Percentiles rank a stretch among this genome's conserved stretches.
These are phyloP conservation scores for Trichoderma atroviride DNA, from an alignment of 2,329 filamentous ascomycete genomes.

Conservation along the genomic window DNA sequence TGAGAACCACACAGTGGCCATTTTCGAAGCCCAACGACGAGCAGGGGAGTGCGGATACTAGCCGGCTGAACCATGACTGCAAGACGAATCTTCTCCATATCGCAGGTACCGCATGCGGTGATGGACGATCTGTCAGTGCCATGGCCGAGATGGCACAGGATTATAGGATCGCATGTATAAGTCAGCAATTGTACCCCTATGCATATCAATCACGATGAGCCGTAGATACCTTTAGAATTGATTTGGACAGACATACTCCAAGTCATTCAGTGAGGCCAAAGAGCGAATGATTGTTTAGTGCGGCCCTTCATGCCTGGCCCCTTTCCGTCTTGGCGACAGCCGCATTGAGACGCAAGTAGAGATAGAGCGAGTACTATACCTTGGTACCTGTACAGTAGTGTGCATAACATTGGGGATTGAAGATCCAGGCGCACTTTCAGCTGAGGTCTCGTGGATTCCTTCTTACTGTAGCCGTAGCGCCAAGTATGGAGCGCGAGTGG, in stretches of 20 bases:
- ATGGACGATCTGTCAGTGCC: not conserved
- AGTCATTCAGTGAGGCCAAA: not conserved
- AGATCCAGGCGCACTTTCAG: conserved; percentile 1
- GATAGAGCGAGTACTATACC: not conserved
- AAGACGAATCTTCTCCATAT: conserved; percentile 19
- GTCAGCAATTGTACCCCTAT: not conserved
- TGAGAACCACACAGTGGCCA: conserved; percentile 17
- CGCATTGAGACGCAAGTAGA: not conserved
- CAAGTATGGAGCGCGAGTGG: not conserved
- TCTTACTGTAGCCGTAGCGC: conserved; percentile 3
- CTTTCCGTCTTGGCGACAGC: conserved; percentile 10
- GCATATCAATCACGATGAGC: not conserved
- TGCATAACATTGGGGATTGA: conserved; percentile 13
- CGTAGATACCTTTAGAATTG: not conserved
- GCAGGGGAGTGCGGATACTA: conserved; percentile 13
- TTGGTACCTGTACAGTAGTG: not conserved
- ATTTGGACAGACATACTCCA: not conserved
- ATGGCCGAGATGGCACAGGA: not conserved
- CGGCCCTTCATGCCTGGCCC: not conserved
- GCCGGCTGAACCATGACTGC: not conserved
- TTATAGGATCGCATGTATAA: not conserved
- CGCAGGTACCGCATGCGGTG: conserved; percentile 9
- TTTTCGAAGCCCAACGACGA: not conserved
- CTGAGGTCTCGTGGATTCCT: conserved; percentile 16
- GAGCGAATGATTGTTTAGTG: not conserved